Conservation (phyloP, 2,329 filamentous ascomycete genomes). For the Cordyceps pruinosa region DNA sequence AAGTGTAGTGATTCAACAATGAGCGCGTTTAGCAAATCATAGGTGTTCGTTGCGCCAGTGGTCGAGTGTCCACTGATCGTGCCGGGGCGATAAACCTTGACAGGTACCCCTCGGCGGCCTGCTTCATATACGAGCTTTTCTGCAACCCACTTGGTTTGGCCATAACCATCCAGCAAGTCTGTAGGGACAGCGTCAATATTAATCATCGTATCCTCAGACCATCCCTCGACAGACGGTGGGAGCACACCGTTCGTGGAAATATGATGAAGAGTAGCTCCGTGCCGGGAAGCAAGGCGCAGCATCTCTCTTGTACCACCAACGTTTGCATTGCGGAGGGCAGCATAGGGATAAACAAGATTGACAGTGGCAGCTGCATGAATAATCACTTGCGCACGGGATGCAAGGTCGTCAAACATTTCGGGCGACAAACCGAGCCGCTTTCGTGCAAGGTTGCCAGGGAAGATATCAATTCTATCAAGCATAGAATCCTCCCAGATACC, state of each 20-base stretch:
- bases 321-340: constrained; percentile 65
- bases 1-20: constrained; percentile 71
- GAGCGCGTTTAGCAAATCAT: constrained; percentile 69
- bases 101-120: constrained; percentile 59
- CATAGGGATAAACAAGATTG: constrained; percentile 76
- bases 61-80: constrained; percentile 73
- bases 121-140: constrained; percentile 69
- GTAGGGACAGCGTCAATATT: constrained; percentile 60
- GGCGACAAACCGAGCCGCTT: constrained; percentile 61
- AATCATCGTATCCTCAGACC: constrained; percentile 63
- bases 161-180: constrained; percentile 66
- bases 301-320: constrained; percentile 74
- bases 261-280: constrained; percentile 67
- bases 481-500: constrained; percentile 72
- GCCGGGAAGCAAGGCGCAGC: constrained; percentile 59
- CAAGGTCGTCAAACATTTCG: constrained; percentile 58
- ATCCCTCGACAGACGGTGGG: constrained; percentile 61
- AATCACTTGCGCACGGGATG: constrained; percentile 61
- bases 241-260: constrained; percentile 76
- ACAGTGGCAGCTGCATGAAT: constrained; percentile 73
- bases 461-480: constrained; percentile 69
- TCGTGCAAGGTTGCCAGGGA: constrained; percentile 65
- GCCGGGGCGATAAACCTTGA: constrained; percentile 64
- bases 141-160: constrained; percentile 76
- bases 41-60: constrained; percentile 70